These are phyloP conservation scores for Trichothecium roseum DNA, from an alignment of 2,329 filamentous ascomycete genomes.

Conservation along the genomic window DNA sequence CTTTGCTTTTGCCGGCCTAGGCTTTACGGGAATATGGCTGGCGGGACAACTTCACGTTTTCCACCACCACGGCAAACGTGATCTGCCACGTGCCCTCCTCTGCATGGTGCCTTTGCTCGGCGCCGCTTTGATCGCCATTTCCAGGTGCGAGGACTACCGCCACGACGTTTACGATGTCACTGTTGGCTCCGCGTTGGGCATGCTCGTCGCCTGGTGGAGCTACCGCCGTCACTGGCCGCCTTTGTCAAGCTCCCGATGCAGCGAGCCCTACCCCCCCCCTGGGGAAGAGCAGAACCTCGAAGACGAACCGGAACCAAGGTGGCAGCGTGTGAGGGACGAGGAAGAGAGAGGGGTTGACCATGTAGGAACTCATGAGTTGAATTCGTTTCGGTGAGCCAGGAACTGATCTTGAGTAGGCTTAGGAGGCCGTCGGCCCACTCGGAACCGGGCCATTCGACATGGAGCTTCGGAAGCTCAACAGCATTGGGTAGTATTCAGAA, in stretches of 20 bases:
- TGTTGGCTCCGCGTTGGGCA: constrained; percentile 49
- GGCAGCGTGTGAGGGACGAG: constrained; percentile 40
- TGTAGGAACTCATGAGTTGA: constrained; percentile 16
- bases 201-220: constrained; percentile 51
- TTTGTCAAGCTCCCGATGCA: constrained; percentile 39
- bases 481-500: no score
- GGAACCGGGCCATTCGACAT: no score
- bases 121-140: constrained; percentile 58
- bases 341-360: constrained; percentile 32
- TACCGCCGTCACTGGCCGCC: constrained; percentile 55
- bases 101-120: constrained; percentile 50
- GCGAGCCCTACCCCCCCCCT: constrained; percentile 46
- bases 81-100: constrained; percentile 45
- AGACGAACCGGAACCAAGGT: constrained; percentile 14
- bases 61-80: constrained; percentile 30
- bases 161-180: constrained; percentile 63
- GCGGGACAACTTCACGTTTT: constrained; percentile 56
- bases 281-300: constrained; percentile 18
- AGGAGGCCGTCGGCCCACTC: no score
- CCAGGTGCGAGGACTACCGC: constrained; percentile 58
- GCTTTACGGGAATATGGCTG: constrained; percentile 61
- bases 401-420: neutral
- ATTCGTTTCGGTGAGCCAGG: constrained; percentile 3
- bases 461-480: no score
- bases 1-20: constrained; percentile 69